Conservation (phyloP, 1,284 basidiomycete genomes). For the Cutaneotrichosporon cavernicola region DNA sequence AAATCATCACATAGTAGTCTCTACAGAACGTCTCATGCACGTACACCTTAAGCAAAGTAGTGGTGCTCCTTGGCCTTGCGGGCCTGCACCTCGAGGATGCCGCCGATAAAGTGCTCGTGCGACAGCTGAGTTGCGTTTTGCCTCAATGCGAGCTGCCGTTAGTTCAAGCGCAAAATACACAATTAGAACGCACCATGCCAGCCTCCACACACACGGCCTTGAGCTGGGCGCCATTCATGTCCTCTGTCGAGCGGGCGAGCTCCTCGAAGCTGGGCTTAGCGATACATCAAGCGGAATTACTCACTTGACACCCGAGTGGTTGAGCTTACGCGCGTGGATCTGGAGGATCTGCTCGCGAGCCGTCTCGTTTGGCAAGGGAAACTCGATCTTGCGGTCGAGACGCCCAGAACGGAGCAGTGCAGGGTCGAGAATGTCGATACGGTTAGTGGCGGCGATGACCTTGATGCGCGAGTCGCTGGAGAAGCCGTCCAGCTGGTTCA, state of each 20-base stretch:
- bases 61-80: constrained; percentile 88
- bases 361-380: constrained; percentile 72
- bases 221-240: constrained; percentile 65
- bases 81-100: constrained; percentile 90
- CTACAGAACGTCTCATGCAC: constrained; percentile 19
- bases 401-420: constrained; percentile 72
- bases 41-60: constrained; percentile 29
- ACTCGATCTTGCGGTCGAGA: constrained; percentile 76
- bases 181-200: constrained; percentile 66
- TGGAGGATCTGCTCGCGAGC: constrained; percentile 71
- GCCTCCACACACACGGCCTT: constrained; percentile 96
- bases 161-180: constrained; percentile 15
- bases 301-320: constrained; percentile 62
- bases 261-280: constrained; percentile 61
- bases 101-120: constrained; percentile 87
- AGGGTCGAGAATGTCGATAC: constrained; percentile 93
- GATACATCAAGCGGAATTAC: constrained; percentile 13
- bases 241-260: constrained; percentile 70
- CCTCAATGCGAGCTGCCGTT: constrained; percentile 58
- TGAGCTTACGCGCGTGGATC: constrained; percentile 87
- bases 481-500: constrained; percentile 82
- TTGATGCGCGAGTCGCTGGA: constrained; percentile 96
- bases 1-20: constrained; percentile 18
- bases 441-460: constrained; percentile 98
- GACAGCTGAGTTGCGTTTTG: constrained; percentile 87